Evolutionary conservation across 345 rosid species (phyloP).

Genomic region (Hypericum perforatum): DNA sequence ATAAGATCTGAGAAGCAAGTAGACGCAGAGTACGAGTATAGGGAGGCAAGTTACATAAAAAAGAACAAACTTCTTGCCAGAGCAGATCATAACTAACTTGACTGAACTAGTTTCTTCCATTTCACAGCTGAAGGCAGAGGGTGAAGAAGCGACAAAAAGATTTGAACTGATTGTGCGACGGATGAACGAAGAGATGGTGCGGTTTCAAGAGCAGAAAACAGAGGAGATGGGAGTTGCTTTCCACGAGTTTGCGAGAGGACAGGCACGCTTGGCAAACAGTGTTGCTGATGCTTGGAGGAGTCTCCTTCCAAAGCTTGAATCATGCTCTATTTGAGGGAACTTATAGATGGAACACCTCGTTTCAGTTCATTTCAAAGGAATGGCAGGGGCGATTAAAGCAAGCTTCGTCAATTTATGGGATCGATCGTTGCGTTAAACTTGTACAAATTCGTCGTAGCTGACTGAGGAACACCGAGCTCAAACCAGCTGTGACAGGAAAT

Average conservation of each 20-base stretch:
- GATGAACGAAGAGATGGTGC: constrained; percentile 84
- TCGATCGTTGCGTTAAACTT: too few species aligned
- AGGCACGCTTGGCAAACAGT: constrained; percentile 75
- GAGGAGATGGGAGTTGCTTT: constrained; percentile 78
- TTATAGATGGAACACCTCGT: neutral
- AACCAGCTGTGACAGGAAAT: too few species aligned
- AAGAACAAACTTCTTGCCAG: neutral
- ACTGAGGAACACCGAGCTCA: too few species aligned
- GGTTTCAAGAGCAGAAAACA: constrained; percentile 88
- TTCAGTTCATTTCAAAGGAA: neutral
- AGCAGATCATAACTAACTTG: neutral
- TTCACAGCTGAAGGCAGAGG: constrained; percentile 68
- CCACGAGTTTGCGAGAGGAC: constrained; percentile 90
- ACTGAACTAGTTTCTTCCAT: constrained; percentile 8
- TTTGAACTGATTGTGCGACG: constrained; percentile 63
- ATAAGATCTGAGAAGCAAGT: constrained; percentile 83
- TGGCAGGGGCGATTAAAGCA: constrained; percentile 1
- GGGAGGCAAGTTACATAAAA: constrained; percentile 43
- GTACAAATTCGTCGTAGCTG: too few species aligned
- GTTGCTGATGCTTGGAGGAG: constrained; percentile 93
- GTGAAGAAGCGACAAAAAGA: constrained; percentile 66
- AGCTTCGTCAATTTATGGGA: too few species aligned
- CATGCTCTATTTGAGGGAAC: constrained; percentile 28
- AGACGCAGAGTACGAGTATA: constrained; percentile 82
- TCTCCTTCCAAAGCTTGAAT: constrained; percentile 92